These are phyloP conservation scores for Sporothrix protearum DNA, from an alignment of 2,329 filamentous ascomycete genomes.

Conservation along the genomic window DNA sequence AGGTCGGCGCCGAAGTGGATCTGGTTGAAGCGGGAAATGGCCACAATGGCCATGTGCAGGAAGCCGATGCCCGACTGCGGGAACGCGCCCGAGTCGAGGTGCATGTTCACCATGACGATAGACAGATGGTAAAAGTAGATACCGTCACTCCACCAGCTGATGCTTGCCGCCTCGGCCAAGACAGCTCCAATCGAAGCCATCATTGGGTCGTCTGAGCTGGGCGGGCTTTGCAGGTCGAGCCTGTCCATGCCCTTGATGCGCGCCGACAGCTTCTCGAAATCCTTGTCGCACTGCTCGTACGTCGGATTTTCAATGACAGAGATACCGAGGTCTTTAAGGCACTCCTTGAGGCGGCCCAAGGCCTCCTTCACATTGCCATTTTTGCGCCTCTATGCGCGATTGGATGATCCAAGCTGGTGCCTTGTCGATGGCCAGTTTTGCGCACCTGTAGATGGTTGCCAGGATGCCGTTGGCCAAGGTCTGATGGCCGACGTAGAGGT, in stretches of 20 bases:
- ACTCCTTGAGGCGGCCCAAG: slow-evolving; percentile 66
- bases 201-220: slow-evolving; percentile 47
- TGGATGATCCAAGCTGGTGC: slow-evolving; percentile 80
- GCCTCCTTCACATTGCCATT: slow-evolving; percentile 67
- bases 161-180: slow-evolving; percentile 64
- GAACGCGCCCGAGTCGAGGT: slow-evolving; percentile 61
- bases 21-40: slow-evolving; percentile 67
- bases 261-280: slow-evolving; percentile 62
- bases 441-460: slow-evolving; percentile 64
- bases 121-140: slow-evolving; percentile 70
- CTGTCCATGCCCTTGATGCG: slow-evolving; percentile 58
- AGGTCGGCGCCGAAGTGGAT: slow-evolving; percentile 64
- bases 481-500: slow-evolving; percentile 72
- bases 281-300: slow-evolving; percentile 72
- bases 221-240: slow-evolving; percentile 44
- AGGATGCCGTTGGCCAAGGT: slow-evolving; percentile 66
- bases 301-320: slow-evolving; percentile 62
- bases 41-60: slow-evolving; percentile 64
- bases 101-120: slow-evolving; percentile 63
- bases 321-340: slow-evolving; percentile 66
- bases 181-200: slow-evolving; percentile 65
- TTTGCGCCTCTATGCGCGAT: slow-evolving; percentile 72
- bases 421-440: slow-evolving; percentile 71
- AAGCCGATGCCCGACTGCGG: slow-evolving; percentile 68
- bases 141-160: slow-evolving; percentile 70